Base-by-base conservation (phyloP, 495 filamentous ascomycete species). In the Lepidopterella palustris region DNA sequence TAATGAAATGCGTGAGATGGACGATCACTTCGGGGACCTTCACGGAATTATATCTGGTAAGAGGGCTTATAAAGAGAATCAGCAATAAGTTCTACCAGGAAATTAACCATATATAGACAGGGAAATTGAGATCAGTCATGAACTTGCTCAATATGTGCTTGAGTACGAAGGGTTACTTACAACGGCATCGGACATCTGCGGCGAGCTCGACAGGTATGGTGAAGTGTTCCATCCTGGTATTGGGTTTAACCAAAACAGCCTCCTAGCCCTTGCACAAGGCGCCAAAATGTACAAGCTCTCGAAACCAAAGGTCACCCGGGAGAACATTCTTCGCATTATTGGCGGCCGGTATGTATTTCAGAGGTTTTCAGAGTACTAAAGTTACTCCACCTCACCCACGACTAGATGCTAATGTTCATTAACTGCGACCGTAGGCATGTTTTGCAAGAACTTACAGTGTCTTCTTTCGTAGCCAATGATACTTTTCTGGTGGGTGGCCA, bases 91-190 rank as follows among this genome's bases (percentile, higher is more conserved):
- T 20, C 11, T 50, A 24, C 3, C 11, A 3, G 1, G n/a, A 3
- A 21, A 24, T 23, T 50, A 5, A 50, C 3, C 59, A 42, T 42
- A 15, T 3, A 27, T 54, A 92, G 93, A 97, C 66, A 87, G 83
- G 57, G 93, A 97, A 66, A 95, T 97, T 55, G 88, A 96, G 65
- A 86, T 98, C 24, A 80, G 92, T 3, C 85, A 96, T 71, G 78
- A 85, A 13, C 79, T 97, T 28, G 84, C 89, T 0, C 82, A 88
- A 27, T 76, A 75, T 55, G 79, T 97, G 26, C 76, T 95, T 4
- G 77, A 84, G 57, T 84, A 87, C 61, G 87, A 92, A 70, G 76
- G 79, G 15, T 68, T 84, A 8, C 80, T 97, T 4, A 76, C 81
- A 5, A 64, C 73, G 6, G 83, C 85, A 23, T 93, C 90, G 0